Base-by-base conservation (phyloP, 2,329 filamentous ascomycete species). In the Podosphaera fusca region DNA sequence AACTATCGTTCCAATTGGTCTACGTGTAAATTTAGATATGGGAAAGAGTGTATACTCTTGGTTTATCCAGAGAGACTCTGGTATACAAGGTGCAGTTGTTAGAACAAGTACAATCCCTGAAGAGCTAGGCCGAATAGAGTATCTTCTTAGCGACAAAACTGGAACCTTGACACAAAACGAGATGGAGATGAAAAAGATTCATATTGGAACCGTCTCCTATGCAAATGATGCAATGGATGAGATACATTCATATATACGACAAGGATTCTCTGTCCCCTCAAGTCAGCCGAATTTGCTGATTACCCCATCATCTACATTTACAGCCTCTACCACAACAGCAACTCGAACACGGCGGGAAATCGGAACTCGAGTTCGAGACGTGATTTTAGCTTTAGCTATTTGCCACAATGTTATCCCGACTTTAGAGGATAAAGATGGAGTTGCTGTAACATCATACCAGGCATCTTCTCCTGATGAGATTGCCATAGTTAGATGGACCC, bases 221-320 rank as follows among this genome's bases (percentile, higher is more conserved):
- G 92, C 90, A 38, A 95, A 95, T 63, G 92, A 98, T 67, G 90
- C 92, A 8, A 98, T 98, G 92, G 92, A 96, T 63, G 94, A 98
- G 71, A 92, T 98, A 10, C 74, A 80, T 10, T 78, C 85, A 0
- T 95, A 95, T 67, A 78, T 98, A 55, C 81, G 78, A 60, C 89
- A 95, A 68, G 86, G 84, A 4, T 95, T 96, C 64, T 76, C 81
- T 10, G 67, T 74, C 46, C 72, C 73, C 45, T 66, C 71, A 6
- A 67, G 70, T 9, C 69, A 72, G n/a, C 71, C 70, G 9, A 69
- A 69, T 6, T 67, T 71, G 30, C 73, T 94, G 30, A 79, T 87
- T 38, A 92, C 86, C 0, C 87, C 88, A 0, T 89, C 86, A 0
- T 85, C 84, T 1, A 76, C 81, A 59, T 77, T 76, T 8, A 74